A percentile compares a stretch with the other conserved stretches of the same genome.
Evolutionary conservation across 2,329 filamentous ascomycete genomes (phyloP).

Genomic region (Cercospora beticola): DNA sequence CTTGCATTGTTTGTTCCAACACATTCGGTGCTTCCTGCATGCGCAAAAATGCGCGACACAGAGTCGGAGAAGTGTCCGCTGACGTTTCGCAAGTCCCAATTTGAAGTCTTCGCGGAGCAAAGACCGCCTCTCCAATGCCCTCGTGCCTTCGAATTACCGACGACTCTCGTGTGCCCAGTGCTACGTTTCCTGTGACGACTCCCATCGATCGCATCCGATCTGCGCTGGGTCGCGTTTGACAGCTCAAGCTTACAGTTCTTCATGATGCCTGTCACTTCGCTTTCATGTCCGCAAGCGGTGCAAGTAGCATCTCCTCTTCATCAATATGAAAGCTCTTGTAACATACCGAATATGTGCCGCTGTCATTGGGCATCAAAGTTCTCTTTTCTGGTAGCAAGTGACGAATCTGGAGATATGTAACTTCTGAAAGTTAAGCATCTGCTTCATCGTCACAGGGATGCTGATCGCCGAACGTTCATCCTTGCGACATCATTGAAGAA

Average conservation of each 20-base stretch:
- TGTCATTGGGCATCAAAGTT: neutral
- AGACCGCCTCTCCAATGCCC: neutral
- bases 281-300: neutral
- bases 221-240: neutral
- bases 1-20: neutral
- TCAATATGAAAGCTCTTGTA: neutral
- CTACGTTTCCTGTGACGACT: neutral
- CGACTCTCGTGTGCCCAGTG: neutral
- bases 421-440: neutral
- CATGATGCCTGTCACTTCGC: neutral
- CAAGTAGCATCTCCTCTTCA: neutral
- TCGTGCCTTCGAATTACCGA: neutral
- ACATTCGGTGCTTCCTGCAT: no score
- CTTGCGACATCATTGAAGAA: neutral
- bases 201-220: neutral
- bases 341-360: neutral
- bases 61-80: neutral
- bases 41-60: neutral
- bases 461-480: neutral
- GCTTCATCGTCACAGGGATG: constrained; percentile 13
- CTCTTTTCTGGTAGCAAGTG: neutral
- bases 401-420: neutral
- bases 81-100: neutral
- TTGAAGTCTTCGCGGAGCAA: neutral
- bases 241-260: neutral